Conservation (phyloP, 2,329 filamentous ascomycete species). For the Ophiostoma himal-ulmi region DNA sequence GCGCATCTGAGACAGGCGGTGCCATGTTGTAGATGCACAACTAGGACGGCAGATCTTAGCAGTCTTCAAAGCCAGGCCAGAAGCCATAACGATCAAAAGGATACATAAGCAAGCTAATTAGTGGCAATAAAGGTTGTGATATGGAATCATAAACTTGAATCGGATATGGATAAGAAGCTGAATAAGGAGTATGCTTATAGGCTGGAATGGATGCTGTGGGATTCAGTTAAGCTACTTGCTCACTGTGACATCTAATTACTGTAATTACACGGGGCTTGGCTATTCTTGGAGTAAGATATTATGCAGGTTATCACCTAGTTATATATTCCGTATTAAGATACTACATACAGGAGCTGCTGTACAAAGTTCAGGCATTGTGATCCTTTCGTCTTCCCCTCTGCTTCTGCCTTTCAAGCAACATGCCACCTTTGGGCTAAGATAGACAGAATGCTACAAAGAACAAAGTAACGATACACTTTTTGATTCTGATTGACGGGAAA, state of each 20-base stretch:
- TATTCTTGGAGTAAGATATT: background rate
- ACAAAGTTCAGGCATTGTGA: background rate
- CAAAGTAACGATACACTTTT: background rate
- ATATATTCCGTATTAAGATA: too few relatives aligned
- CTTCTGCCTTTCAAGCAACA: background rate
- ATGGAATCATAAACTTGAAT: background rate
- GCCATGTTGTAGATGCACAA: background rate
- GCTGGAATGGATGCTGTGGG: background rate
- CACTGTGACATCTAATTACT: background rate
- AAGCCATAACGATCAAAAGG: too few relatives aligned
- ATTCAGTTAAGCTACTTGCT: background rate
- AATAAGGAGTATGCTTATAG: background rate
- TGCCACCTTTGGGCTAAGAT: background rate
- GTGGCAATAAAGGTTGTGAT: background rate
- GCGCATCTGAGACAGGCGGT: conserved; percentile 7
- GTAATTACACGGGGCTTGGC: background rate
- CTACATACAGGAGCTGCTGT: too few relatives aligned
- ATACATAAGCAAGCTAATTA: background rate
- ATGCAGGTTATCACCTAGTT: too few relatives aligned
- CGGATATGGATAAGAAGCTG: background rate
- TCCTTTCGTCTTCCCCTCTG: background rate
- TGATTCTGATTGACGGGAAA: background rate
- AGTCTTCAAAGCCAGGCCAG: background rate
- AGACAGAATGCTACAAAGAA: background rate
- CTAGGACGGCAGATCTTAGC: background rate